Percentiles rank a stretch among this genome's conserved stretches.
Evolutionary conservation across 768 basidiomycete species (phyloP).

Genomic region (Tulasnella sp.): DNA sequence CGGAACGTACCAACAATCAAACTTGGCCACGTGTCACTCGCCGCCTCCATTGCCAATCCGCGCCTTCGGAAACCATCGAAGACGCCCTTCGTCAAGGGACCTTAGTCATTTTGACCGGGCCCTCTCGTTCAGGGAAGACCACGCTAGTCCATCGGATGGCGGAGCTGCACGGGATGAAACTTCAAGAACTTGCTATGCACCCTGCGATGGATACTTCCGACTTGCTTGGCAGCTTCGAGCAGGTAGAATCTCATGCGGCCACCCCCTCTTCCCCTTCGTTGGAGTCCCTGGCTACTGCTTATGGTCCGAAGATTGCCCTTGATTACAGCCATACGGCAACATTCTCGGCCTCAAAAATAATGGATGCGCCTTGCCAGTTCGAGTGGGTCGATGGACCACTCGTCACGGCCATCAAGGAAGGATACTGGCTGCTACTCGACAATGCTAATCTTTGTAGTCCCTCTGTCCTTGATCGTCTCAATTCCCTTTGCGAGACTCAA

Average conservation of each 20-base stretch:
- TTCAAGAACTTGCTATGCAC: conserved; percentile 68
- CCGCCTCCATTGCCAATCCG: conserved; percentile 49
- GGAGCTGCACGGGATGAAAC: conserved; percentile 47
- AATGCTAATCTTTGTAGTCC: conserved; percentile 90
- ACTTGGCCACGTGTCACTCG: conserved; percentile 31
- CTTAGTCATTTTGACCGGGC: conserved; percentile 81
- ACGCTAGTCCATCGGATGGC: conserved; percentile 58
- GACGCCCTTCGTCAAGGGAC: conserved; percentile 63
- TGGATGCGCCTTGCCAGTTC: conserved; percentile 32
- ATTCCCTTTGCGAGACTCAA: conserved; percentile 83
- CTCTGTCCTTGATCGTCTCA: conserved; percentile 90
- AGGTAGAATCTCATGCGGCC: conserved; percentile 35
- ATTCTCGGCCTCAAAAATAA: background rate
- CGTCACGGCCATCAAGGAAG: conserved; percentile 68
- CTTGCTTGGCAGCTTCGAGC: conserved; percentile 91
- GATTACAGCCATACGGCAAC: background rate
- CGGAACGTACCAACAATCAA: background rate
- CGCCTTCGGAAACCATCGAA: conserved; percentile 61
- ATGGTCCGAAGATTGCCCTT: background rate
- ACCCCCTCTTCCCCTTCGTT: background rate
- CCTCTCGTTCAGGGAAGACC: conserved; percentile 65
- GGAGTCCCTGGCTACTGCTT: too few relatives aligned
- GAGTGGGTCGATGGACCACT: conserved; percentile 95
- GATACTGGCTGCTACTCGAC: conserved; percentile 84
- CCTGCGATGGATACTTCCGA: conserved; percentile 86